Evolutionary conservation across 805 yeast genomes (phyloP).

Genomic region (Blastobotrys attinorum): DNA sequence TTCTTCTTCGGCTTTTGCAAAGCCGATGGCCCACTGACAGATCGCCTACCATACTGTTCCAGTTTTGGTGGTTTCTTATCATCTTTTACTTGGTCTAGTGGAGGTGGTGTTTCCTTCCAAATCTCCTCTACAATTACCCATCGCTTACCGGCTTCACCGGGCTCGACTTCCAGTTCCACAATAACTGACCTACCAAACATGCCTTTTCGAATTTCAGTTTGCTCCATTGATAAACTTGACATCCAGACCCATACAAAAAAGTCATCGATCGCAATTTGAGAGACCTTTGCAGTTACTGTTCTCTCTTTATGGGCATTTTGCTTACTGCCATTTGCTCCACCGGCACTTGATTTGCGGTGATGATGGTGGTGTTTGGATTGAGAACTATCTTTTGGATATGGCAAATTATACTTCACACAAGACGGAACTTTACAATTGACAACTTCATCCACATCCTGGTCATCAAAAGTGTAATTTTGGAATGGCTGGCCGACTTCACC

Average conservation of each 20-base stretch:
- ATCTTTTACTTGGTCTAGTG: no score
- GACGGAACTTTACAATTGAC: constrained; percentile 18
- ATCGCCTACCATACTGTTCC: no score
- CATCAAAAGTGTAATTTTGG: constrained; percentile 26
- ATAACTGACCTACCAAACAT: constrained; percentile 77
- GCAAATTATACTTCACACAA: constrained; percentile 22
- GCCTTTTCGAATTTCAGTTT: constrained; percentile 53
- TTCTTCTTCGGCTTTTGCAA: no score
- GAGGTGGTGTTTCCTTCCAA: not conserved
- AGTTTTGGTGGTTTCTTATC: no score
- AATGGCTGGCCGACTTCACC: constrained; percentile 23
- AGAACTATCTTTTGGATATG: constrained; percentile 30
- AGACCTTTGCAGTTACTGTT: constrained; percentile 36
- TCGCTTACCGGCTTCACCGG: constrained; percentile 38
- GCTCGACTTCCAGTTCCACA: constrained; percentile 71
- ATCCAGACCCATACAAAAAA: constrained; percentile 91
- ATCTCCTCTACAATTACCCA: constrained; percentile 27
- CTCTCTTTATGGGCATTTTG: constrained; percentile 16
- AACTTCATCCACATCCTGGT: constrained; percentile 23
- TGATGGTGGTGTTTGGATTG: not conserved
- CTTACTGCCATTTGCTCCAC: not conserved
- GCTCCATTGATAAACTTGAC: constrained; percentile 66
- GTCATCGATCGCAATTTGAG: constrained; percentile 70
- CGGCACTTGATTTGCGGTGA: not conserved
- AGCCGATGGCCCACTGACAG: no score